These are phyloP conservation scores for Xylaria sp. DNA, from an alignment of 2,329 filamentous ascomycete species.

Conservation along the genomic window DNA sequence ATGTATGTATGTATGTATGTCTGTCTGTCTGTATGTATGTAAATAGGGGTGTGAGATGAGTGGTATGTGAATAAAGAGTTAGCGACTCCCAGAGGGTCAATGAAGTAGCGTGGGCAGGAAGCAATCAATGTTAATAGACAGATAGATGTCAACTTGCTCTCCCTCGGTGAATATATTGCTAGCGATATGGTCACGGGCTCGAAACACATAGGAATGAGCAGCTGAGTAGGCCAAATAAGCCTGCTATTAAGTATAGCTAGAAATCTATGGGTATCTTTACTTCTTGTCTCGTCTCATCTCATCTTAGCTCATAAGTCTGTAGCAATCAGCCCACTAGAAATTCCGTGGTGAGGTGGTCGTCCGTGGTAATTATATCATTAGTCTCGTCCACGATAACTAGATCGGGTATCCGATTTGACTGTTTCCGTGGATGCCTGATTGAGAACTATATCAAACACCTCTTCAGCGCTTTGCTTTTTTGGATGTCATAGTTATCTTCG, in stretches of 20 bases:
- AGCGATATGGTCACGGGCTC: neutral
- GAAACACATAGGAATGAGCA: neutral
- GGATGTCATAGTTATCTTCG: too few species aligned
- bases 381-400: neutral
- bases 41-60: neutral
- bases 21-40: neutral
- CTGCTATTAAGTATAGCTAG: neutral
- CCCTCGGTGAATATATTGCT: too few species aligned
- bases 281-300: neutral
- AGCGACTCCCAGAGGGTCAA: too few species aligned
- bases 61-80: neutral
- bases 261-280: conserved; percentile 23
- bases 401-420: too few species aligned
- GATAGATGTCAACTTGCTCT: too few species aligned
- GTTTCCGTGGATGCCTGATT: too few species aligned
- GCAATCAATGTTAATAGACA: too few species aligned
- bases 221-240: neutral
- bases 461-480: too few species aligned
- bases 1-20: neutral
- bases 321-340: neutral
- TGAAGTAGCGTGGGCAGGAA: too few species aligned
- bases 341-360: neutral
- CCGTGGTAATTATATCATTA: neutral
- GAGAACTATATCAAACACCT: too few species aligned
- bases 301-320: neutral